A percentile compares a stretch with the other conserved stretches of the same genome.
Conservation (phyloP, 2,329 filamentous ascomycete genomes). For the Periconia sp. region DNA sequence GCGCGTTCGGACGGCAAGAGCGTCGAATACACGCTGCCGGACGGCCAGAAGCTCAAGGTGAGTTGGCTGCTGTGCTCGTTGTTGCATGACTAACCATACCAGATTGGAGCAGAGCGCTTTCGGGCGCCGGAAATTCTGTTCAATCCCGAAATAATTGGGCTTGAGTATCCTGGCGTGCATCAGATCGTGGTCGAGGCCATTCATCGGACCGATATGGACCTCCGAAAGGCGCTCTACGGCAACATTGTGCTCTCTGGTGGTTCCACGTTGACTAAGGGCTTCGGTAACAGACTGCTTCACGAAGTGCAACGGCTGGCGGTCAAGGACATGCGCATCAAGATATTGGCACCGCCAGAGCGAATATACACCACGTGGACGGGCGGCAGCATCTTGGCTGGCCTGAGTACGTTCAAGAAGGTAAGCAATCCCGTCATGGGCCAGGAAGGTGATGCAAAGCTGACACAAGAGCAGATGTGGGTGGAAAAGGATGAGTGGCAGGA, state of each 20-base stretch:
- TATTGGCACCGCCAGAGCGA: conserved; percentile 94
- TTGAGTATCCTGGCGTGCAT: conserved; percentile 96
- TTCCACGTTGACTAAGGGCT: conserved; percentile 94
- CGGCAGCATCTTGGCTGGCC: conserved; percentile 91
- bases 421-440: conserved; percentile 34
- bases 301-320: conserved; percentile 94
- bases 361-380: conserved; percentile 99
- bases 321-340: conserved; percentile 99
- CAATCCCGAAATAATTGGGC: conserved; percentile 93
- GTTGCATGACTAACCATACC: conserved; percentile 28
- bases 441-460: conserved; percentile 30
- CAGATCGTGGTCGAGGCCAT: conserved; percentile 98
- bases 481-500: conserved; percentile 99
- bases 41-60: conserved; percentile 92
- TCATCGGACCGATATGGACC: conserved; percentile 90
- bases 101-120: conserved; percentile 94
- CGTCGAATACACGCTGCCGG: conserved; percentile 87
- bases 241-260: conserved; percentile 98
- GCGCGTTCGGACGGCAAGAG: conserved; percentile 79
- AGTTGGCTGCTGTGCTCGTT: conserved; percentile 15
- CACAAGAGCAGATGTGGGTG: conserved; percentile 86
- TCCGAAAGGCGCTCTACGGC: conserved; percentile 90
- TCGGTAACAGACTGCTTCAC: conserved; percentile 87
- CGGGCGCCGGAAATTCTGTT: conserved; percentile 96
- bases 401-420: conserved; percentile 99